These are phyloP conservation scores for Alternaria solani DNA, from an alignment of 2,329 filamentous ascomycete species.

Conservation along the genomic window DNA sequence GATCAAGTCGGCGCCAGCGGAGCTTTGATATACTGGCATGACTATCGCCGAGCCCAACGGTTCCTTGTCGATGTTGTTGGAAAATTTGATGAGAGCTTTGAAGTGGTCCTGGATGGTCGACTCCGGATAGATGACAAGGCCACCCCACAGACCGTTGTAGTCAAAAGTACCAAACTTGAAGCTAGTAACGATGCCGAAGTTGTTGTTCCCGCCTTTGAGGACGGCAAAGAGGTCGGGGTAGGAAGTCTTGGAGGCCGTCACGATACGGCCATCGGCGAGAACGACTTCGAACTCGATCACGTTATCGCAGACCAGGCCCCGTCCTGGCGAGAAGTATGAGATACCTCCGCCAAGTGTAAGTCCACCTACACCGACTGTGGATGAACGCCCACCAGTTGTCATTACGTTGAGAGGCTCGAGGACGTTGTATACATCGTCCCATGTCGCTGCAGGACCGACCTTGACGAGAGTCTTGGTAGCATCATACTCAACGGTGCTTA, in stretches of 20 bases:
- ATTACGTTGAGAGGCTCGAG: constrained; percentile 35
- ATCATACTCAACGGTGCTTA: constrained; percentile 31
- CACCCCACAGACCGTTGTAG: constrained; percentile 46
- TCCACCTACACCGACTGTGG: constrained; percentile 37
- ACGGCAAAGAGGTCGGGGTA: constrained; percentile 41
- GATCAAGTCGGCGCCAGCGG: constrained; percentile 20
- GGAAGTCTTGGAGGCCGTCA: constrained; percentile 30
- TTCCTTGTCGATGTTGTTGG: constrained; percentile 26
- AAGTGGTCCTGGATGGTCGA: constrained; percentile 29
- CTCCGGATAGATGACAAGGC: constrained; percentile 37
- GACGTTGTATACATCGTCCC: constrained; percentile 35
- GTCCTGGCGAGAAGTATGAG: constrained; percentile 37
- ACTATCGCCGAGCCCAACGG: constrained; percentile 30
- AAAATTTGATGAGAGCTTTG: constrained; percentile 33
- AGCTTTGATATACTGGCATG: constrained; percentile 29
- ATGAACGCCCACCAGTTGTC: constrained; percentile 35
- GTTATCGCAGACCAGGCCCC: constrained; percentile 44
- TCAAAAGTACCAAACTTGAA: constrained; percentile 36
- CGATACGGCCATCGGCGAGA: constrained; percentile 40
- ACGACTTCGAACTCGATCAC: constrained; percentile 45
- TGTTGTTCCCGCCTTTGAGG: constrained; percentile 46
- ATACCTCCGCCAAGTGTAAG: constrained; percentile 41
- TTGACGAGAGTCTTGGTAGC: constrained; percentile 22
- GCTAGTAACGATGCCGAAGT: constrained; percentile 48
- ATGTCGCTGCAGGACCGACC: constrained; percentile 36